Base-by-base conservation (phyloP, 257 asterid genomes). In the Scutellaria galericulata region DNA sequence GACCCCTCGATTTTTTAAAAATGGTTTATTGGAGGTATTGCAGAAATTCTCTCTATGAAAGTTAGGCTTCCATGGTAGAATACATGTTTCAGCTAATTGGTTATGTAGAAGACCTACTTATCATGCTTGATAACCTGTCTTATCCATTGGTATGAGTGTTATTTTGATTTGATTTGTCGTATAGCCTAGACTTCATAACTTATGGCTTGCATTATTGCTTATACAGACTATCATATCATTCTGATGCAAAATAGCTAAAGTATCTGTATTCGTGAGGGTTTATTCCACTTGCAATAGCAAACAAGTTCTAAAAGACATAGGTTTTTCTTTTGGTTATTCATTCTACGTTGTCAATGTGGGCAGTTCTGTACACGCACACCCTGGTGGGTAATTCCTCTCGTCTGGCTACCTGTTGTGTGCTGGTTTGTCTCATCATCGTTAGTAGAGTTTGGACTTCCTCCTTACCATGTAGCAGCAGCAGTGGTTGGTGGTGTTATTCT, bases 351-450 rank as follows among this genome's bases (percentile, higher is more conserved):
- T 31, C 37, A 31, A 70, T 50, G 24, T 77, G 79, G 45, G 60
- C 88, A 89, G 96, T 75, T 89, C 37, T 73, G 89, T 63, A 91
- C 97, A 9, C 85, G 80, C 48, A 91, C 96, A 3, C 77, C 76
- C 7, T 91, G 97, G 97, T 87, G 89, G 91, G 87, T 70, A 10
- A 78, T 91, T 74, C 96, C 96, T 61, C 60, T 81, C 7, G 66
- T 87, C 65, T 91, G 96, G 97, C 79, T 89, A 13, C 97, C 97
- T 5, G 90, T 89, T 59, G 90, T 83, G 14, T 80, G 76, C 70
- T 86, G 83, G 75, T 80, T 79, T 5, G 78, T 76, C 20, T 73
- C 73, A 10, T 54, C 27, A 63, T 87, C 97, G 0, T 46, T 76
- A 45, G 54, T 76, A 45, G 53, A 75, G 52, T 55, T 37, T 76